Base-by-base conservation (phyloP, 345 rosid species). In the Bruguiera parviflora region DNA sequence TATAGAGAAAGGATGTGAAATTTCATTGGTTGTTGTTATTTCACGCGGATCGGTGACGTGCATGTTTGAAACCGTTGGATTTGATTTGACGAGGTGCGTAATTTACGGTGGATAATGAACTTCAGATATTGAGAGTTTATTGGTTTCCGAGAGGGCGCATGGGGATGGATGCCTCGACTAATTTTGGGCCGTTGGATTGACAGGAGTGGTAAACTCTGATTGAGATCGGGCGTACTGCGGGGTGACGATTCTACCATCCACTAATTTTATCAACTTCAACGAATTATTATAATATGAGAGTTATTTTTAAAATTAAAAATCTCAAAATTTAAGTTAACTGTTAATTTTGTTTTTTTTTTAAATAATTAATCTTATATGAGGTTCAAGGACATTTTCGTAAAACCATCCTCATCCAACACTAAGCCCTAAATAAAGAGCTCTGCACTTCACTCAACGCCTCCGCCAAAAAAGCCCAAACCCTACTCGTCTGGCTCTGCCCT, bases 301-400 rank as follows among this genome's bases (percentile, higher is more conserved):
- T 33, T 8, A 1, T 33, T 1, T 33, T 33, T 8, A 33, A 33
- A 33, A 33, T 6, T 33, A 33, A 33, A 33, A 33, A 33, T 33
- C 7, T 1, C 0, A 33, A 33, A 33, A 33, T 33, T 33, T 8
- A 0, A 1, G 8, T 33, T 1, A 33, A 33, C 8, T n/a, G 35
- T 33, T 6, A 33, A 5, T 33, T 5, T 6, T 6, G 6, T 33
- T 27, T 27, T 25, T 25, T 25, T n/a, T n/a, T n/a, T n/a, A 33
- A 33, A 31, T 31, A 31, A 3, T 4, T 4, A 29, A 29, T 29
- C 3, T 29, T 29, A 29, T 29, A 29, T 29, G 27, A 55, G 33
- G 11, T 13, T 21, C 1, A 49, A 31, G 68, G 68, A 9, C 57
- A 51, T 24, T 47, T 31, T 65, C 68, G 68, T 65, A 49, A 65